Percentiles rank a stretch among this genome's conserved stretches.
These are phyloP conservation scores for Ganoderma lingzhi DNA, from an alignment of 1,284 basidiomycete species.

Conservation along the genomic window DNA sequence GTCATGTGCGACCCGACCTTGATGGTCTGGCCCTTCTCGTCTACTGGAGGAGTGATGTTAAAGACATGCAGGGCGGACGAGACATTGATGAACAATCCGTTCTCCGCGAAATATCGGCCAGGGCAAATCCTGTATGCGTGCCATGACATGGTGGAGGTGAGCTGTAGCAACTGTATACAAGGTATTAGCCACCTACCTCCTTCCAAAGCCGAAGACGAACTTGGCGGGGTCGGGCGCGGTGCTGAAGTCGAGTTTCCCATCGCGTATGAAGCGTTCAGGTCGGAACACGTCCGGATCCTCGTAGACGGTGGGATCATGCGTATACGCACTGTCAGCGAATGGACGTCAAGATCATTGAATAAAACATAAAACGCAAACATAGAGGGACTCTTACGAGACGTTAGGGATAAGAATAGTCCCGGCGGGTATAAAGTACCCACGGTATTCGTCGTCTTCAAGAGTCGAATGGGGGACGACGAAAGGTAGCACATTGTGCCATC, in stretches of 20 bases:
- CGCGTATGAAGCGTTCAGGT: slow-evolving; percentile 46
- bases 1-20: background rate
- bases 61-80: slow-evolving; percentile 1
- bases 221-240: slow-evolving; percentile 37
- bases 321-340: slow-evolving; percentile 22
- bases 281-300: slow-evolving; percentile 43
- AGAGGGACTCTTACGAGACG: slow-evolving; percentile 33
- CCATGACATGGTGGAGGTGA: background rate
- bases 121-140: background rate
- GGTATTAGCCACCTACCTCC: slow-evolving; percentile 36
- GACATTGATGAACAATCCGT: slow-evolving; percentile 7
- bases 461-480: slow-evolving; percentile 21
- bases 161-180: background rate
- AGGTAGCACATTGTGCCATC: slow-evolving; percentile 33
- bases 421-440: slow-evolving; percentile 35
- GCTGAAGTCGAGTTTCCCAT: slow-evolving; percentile 40
- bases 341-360: background rate
- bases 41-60: slow-evolving; percentile 2
- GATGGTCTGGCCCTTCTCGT: background rate
- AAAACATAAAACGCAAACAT: too few relatives aligned
- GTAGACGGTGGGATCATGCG: slow-evolving; percentile 41
- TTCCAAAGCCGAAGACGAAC: slow-evolving; percentile 44
- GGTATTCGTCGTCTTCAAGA: slow-evolving; percentile 26
- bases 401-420: slow-evolving; percentile 35
- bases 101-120: slow-evolving; percentile 4